These are phyloP conservation scores for Aphanomyces euteiches DNA, from an alignment of 352 stramenopile species.

Conservation along the genomic window DNA sequence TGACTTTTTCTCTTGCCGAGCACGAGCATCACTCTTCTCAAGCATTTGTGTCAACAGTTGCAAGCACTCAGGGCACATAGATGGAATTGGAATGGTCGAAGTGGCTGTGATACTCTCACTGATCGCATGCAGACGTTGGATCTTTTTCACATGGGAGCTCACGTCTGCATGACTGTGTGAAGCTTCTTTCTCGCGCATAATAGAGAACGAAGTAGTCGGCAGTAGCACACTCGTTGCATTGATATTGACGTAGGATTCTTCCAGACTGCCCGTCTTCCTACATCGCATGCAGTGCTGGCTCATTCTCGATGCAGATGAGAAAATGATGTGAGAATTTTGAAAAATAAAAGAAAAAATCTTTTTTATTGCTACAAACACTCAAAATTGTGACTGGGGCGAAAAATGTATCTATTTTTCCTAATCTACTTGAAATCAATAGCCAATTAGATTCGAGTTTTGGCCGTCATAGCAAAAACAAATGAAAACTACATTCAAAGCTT, in stretches of 20 bases:
- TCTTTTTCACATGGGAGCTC: slow-evolving; percentile 31
- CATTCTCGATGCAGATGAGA: background rate
- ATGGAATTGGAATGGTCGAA: background rate
- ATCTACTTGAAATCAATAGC: too few relatives aligned
- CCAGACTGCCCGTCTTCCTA: slow-evolving; percentile 14
- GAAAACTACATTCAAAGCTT: too few relatives aligned
- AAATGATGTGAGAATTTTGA: too few relatives aligned
- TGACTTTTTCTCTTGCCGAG: slow-evolving; percentile 66
- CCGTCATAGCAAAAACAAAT: too few relatives aligned
- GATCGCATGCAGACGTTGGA: slow-evolving; percentile 24
- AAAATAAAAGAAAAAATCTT: background rate
- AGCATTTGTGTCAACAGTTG: slow-evolving; percentile 27
- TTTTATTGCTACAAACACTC: background rate
- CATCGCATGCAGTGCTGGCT: slow-evolving; percentile 25
- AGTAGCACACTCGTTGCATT: slow-evolving; percentile 20
- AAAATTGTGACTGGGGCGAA: too few relatives aligned
- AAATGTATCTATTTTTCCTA: too few relatives aligned
- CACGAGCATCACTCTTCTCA: slow-evolving; percentile 41
- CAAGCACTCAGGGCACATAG: slow-evolving; percentile 26
- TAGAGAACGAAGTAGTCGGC: slow-evolving; percentile 15
- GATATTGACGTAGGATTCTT: slow-evolving; percentile 29
- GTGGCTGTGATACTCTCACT: slow-evolving; percentile 19
- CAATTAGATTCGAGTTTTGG: too few relatives aligned
- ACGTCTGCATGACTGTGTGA: slow-evolving; percentile 27
- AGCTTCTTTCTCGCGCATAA: slow-evolving; percentile 5